phyloP scores from a whole-genome alignment of 106 monocot species.

The Narthecium ossifragum region DNA sequence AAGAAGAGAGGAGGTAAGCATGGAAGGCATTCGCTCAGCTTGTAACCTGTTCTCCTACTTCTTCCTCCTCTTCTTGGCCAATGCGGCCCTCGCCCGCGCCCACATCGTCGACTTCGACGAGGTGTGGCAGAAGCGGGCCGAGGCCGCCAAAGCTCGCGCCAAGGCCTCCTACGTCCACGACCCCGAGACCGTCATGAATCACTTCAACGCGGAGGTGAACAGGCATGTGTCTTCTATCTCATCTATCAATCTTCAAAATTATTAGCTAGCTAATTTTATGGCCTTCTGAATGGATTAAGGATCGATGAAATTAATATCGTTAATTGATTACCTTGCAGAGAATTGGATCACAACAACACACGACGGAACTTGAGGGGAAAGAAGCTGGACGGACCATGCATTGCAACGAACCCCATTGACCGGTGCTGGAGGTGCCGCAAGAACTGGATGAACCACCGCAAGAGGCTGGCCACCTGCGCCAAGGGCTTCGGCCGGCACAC shows the following conservation, averaged over 20 bases:
- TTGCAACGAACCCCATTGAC: slow-evolving; percentile 57
- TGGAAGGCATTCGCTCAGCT: slow-evolving; percentile 1
- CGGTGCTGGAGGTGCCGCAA: slow-evolving; percentile 52
- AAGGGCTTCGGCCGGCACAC: slow-evolving; percentile 24
- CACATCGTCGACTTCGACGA: slow-evolving; percentile 11
- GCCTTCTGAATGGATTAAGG: too few relatives aligned
- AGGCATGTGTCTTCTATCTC: neutral
- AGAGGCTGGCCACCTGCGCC: slow-evolving; percentile 25
- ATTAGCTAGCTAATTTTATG: too few relatives aligned
- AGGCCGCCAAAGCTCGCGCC: neutral
- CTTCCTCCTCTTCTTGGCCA: slow-evolving; percentile 10
- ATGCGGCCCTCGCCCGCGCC: neutral
- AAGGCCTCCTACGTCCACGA: slow-evolving; percentile 2
- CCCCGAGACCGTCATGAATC: slow-evolving; percentile 6
- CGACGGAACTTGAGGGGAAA: slow-evolving; percentile 7
- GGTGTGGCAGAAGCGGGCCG: slow-evolving; percentile 6
- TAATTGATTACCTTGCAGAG: neutral
- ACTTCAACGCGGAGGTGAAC: slow-evolving; percentile 21
- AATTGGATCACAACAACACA: slow-evolving; percentile 15
- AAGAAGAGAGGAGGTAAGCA: neutral
- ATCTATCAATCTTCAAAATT: too few relatives aligned
- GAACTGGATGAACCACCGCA: slow-evolving; percentile 27
- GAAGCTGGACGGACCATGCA: slow-evolving; percentile 12
- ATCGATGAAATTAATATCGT: too few relatives aligned
- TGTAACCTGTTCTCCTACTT: neutral